Evolutionary conservation across 2,329 filamentous ascomycete genomes (phyloP).

Genomic region (Colletotrichum costaricense): DNA sequence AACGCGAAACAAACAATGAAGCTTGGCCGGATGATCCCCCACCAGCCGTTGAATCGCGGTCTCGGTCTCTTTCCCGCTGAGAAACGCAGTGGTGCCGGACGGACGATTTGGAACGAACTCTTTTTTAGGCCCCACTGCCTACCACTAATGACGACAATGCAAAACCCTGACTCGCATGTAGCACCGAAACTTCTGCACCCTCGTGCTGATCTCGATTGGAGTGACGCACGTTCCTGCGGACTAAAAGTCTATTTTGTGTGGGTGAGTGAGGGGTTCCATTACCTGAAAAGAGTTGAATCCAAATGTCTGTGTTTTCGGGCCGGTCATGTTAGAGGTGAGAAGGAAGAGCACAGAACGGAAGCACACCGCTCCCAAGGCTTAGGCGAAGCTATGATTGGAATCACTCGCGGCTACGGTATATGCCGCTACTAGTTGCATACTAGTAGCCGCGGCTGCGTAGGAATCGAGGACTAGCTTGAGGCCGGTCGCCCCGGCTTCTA

Average conservation of each 20-base stretch:
- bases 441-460: neutral
- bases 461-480: neutral
- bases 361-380: neutral
- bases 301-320: slow-evolving; percentile 1
- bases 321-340: neutral
- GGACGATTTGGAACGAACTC: slow-evolving; percentile 13
- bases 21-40: neutral
- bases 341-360: neutral
- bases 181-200: slow-evolving; percentile 5
- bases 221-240: slow-evolving; percentile 28
- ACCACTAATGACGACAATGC: slow-evolving; percentile 12
- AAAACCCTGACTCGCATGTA: slow-evolving; percentile 14
- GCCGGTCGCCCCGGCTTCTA: neutral
- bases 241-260: neutral
- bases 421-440: neutral
- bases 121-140: neutral
- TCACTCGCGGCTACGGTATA: neutral
- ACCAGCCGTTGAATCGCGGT: slow-evolving; percentile 4
- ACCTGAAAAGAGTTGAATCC: neutral
- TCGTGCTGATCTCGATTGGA: slow-evolving; percentile 22
- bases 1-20: slow-evolving; percentile 13
- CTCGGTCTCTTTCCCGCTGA: neutral
- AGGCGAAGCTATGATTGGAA: neutral
- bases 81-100: neutral
- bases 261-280: neutral